These are phyloP conservation scores for Fraxinus latifolia DNA, from an alignment of 305 asterid genomes.

Conservation along the genomic window DNA sequence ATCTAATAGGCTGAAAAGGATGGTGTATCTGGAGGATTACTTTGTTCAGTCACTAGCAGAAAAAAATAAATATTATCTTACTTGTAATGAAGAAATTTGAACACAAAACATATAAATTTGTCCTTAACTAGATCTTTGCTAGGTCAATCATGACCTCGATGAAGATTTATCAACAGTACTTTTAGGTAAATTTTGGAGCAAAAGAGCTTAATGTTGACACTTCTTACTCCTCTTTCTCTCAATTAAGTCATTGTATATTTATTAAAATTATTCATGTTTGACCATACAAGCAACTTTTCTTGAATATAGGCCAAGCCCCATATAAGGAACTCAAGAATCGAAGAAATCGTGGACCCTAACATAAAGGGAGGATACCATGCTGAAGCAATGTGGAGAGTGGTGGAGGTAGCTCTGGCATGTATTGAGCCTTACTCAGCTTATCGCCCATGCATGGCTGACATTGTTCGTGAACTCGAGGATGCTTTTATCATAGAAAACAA, in stretches of 20 bases:
- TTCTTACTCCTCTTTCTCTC: neutral
- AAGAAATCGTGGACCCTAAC: slow-evolving; percentile 52
- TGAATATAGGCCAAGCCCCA: slow-evolving; percentile 61
- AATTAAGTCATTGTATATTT: neutral
- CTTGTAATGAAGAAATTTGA: neutral
- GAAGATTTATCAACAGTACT: neutral
- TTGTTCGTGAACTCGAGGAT: slow-evolving; percentile 81
- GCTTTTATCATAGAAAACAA: slow-evolving; percentile 71
- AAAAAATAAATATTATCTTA: neutral
- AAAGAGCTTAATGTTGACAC: neutral
- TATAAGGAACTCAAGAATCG: slow-evolving; percentile 69
- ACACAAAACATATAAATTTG: neutral
- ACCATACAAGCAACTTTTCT: slow-evolving; percentile 9
- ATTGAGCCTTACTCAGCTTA: slow-evolving; percentile 73
- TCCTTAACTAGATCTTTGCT: neutral
- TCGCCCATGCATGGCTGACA: slow-evolving; percentile 71
- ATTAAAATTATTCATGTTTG: neutral
- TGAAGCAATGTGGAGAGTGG: slow-evolving; percentile 80
- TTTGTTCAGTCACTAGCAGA: neutral
- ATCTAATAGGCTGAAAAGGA: neutral
- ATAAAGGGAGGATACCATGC: slow-evolving; percentile 57
- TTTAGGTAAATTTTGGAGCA: neutral
- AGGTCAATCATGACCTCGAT: neutral
- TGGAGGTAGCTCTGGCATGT: slow-evolving; percentile 88
- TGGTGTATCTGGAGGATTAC: neutral